Evolutionary conservation across 129 eudicot genomes (phyloP).

Genomic region (Solidago caesia): DNA sequence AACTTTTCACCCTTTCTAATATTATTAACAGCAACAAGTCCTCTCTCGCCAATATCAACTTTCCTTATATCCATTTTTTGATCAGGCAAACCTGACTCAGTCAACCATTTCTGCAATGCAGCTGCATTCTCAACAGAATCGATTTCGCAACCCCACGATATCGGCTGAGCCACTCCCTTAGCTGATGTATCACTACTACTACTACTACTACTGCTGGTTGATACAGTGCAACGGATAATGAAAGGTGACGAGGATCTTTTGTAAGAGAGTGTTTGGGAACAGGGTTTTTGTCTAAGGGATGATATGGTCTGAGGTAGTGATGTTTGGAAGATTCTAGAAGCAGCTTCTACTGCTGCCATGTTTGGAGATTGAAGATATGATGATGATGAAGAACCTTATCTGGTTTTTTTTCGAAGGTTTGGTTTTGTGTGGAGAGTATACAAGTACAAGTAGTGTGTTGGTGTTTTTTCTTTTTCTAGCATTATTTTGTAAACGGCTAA

Average conservation of each 20-base stretch:
- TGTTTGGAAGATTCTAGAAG: slow-evolving; percentile 47
- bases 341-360: slow-evolving; percentile 50
- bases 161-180: slow-evolving; percentile 22
- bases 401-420: too few species aligned
- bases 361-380: slow-evolving; percentile 21
- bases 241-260: slow-evolving; percentile 15
- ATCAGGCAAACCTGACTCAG: slow-evolving; percentile 64
- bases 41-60: slow-evolving; percentile 92
- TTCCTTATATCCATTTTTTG: slow-evolving; percentile 83
- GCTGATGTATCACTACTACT: slow-evolving; percentile 22
- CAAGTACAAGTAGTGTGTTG: too few species aligned
- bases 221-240: slow-evolving; percentile 52
- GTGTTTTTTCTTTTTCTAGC: too few species aligned
- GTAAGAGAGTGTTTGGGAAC: slow-evolving; percentile 21
- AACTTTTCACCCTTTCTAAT: slow-evolving; percentile 83
- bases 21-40: slow-evolving; percentile 76
- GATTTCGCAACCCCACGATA: slow-evolving; percentile 86
- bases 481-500: too few species aligned
- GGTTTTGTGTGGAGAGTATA: too few species aligned
- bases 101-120: slow-evolving; percentile 74
- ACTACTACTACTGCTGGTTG: slow-evolving; percentile 34
- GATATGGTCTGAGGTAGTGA: slow-evolving; percentile 44
- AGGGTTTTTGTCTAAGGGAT: slow-evolving; percentile 18
- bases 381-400: too few species aligned
- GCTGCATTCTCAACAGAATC: slow-evolving; percentile 84